Base-by-base conservation (phyloP, 352 stramenopile genomes). In the Globisporangium paddicum region DNA sequence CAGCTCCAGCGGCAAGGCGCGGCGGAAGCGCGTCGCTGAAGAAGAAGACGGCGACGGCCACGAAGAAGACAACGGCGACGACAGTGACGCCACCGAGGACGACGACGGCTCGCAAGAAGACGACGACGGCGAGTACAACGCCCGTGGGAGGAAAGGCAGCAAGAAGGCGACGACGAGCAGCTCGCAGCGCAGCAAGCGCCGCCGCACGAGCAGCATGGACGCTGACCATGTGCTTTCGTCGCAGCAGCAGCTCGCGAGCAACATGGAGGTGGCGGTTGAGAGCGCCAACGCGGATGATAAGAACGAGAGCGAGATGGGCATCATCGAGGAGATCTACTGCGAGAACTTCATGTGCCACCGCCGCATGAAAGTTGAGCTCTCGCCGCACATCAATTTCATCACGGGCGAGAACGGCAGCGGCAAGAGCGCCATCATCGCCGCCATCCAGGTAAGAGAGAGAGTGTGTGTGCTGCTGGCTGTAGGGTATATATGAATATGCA, bases 341-440 rank as follows among this genome's bases (percentile, higher is more conserved):
- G 92, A 98, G 66, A 98, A 99, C 68, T 99, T 99, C 71, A 99
- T 99, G 96, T 99, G 95, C 71, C 96, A 99, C 64, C 87, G 86
- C 52, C 97, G 97, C 60, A 74, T 98, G 52, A 82, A 75, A 0
- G 80, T 98, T 19, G 66, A 88, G 10, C 66, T 98, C 18, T 75
- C 70, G 40, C 81, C 78, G 1, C 78, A 92, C 40, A 90, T 93
- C 41, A 94, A 93, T 54, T 93, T 94, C 34, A 94, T 96, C 68
- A 95, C 83, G 11, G 97, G 97, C 1, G 90, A 97, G 66, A 94
- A 94, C 67, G 97, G 96, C 16, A 97, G 82, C 45, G 96, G 96
- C 23, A 99, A 99, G 71, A 98, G 89, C 18, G 96, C 97, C 25
- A 98, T 99, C 62, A 89, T 99, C 10, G 96, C 96, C 6, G 96